Base-by-base conservation (phyloP, 495 filamentous ascomycete genomes). In the Aspergillus avenaceus region DNA sequence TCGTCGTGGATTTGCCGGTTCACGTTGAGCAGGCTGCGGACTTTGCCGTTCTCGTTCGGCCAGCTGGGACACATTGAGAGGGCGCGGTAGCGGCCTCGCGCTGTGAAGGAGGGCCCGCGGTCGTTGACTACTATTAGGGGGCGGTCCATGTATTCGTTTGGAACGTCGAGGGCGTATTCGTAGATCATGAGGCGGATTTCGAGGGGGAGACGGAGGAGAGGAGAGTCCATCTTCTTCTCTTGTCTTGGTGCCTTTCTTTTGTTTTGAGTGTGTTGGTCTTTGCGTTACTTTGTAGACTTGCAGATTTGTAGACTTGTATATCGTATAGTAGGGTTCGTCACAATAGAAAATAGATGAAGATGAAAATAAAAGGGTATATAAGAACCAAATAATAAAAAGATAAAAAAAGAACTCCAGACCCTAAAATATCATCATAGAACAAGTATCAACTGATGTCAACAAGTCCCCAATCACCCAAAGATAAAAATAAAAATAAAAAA, bases 1-100 rank as follows among this genome's bases (percentile, higher is more conserved):
- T 76, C 73, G 49, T 60, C 59, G 60, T 76, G 71, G 57, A 74
- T 62, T 38, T 71, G 68, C 5, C 59, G 68, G 53, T 72, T 70
- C 6, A 67, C 61, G 12, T 56, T 32, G 13, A 74, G 55, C 2
- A 72, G 55, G 13, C 54, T 55, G 34, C 57, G 59, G 3, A 63
- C 55, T 48, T 63, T 62, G 49, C 62, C 64, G 45, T 67, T 62
- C 44, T 67, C 55, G 43, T 59, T 57, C 0, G 58, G 59, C 68
- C 70, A 71, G 56, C 58, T 69, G 12, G 70, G 67, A 44, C 60
- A 63, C 52, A 73, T 73, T 44, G 59, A 63, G 19, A 71, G 58
- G 11, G 61, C 58, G 47, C 65, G 55, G 46, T 67, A 69, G 41
- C 60, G 61, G 13, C 58, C 55, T 7, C 67, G 57, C 4, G 59